These are phyloP conservation scores for Bipolaris sorokiniana DNA, from an alignment of 2,329 filamentous ascomycete genomes.

Conservation along the genomic window DNA sequence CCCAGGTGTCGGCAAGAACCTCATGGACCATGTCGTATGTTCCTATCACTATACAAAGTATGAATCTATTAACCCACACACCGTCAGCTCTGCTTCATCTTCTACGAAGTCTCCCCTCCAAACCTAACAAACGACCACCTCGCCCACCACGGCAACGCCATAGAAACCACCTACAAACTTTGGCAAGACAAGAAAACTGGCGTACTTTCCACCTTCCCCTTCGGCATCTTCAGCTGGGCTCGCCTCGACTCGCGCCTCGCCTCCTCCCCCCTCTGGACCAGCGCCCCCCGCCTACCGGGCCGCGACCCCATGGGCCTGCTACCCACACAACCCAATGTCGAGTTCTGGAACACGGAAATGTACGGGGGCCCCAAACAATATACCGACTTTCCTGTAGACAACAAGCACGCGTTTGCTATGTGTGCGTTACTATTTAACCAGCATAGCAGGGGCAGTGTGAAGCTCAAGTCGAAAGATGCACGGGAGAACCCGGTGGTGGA, in stretches of 20 bases:
- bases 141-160: conserved; percentile 61
- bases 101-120: conserved; percentile 66
- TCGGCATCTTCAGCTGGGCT: conserved; percentile 67
- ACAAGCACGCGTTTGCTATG: conserved; percentile 64
- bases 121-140: conserved; percentile 61
- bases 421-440: conserved; percentile 64
- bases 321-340: conserved; percentile 63
- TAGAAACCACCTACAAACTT: conserved; percentile 58
- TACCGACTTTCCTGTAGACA: conserved; percentile 59
- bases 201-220: conserved; percentile 66
- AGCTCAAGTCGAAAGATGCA: conserved; percentile 57
- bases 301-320: conserved; percentile 69
- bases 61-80: conserved; percentile 21
- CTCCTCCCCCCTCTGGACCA: conserved; percentile 61
- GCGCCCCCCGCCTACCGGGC: conserved; percentile 51
- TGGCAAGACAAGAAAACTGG: conserved; percentile 66
- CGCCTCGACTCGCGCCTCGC: conserved; percentile 66
- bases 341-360: conserved; percentile 68
- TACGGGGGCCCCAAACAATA: conserved; percentile 67
- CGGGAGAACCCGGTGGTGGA: conserved; percentile 62
- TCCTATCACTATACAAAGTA: conserved; percentile 46
- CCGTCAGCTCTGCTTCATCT: conserved; percentile 58
- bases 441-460: conserved; percentile 63
- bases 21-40: conserved; percentile 67
- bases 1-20: conserved; percentile 67